Base-by-base conservation (phyloP, 73 alveolate genomes). In the Paramecium biaurelia region DNA sequence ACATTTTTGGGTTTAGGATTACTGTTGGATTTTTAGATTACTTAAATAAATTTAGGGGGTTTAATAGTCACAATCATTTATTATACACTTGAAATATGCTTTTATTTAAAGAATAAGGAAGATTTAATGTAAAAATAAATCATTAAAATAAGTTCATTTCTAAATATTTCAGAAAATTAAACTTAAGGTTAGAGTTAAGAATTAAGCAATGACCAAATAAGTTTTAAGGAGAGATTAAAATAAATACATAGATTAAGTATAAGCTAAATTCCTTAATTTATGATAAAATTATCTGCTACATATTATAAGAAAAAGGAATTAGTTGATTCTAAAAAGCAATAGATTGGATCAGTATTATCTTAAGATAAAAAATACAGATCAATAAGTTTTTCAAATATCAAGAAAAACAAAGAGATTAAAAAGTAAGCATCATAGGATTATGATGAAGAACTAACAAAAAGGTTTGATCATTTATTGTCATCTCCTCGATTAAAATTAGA, bases 331-430 rank as follows among this genome's bases (percentile, higher is more conserved):
- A 30, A 63, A 28, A 63, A 63, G 10, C 24, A 63, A 20, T 20
- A 26, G 28, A 63, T 63, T 14, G 45, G 10, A 3, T 63, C 45
- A 30, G 84, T 63, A n/a, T 63, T 63, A 26, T 12, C 23, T 63
- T 63, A 72, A 35, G 59, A 72, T 72, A 72, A 72, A 67, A 72
- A 72, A 72, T 72, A 32, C 11, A 30, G 63, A n/a, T 72, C 86
- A 0, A 32, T 35, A 7, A 72, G 63, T 72, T 72, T 72, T 72
- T 72, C 63, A 10, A 14, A 32, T 7, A 34, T 35, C 14, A 72
- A 37, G 32, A 72, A 15, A 32, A 34, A 23, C 9, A 18, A 32
- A n/a, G 59, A 20, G 10, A 43, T 79, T 58, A 45, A 79, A 23
- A 53, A 53, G 24, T 2, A 32, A 30, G 47, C 43, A 63, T 63